Evolutionary conservation across 257 asterid genomes (phyloP).

Genomic region (Solanum phureja): DNA sequence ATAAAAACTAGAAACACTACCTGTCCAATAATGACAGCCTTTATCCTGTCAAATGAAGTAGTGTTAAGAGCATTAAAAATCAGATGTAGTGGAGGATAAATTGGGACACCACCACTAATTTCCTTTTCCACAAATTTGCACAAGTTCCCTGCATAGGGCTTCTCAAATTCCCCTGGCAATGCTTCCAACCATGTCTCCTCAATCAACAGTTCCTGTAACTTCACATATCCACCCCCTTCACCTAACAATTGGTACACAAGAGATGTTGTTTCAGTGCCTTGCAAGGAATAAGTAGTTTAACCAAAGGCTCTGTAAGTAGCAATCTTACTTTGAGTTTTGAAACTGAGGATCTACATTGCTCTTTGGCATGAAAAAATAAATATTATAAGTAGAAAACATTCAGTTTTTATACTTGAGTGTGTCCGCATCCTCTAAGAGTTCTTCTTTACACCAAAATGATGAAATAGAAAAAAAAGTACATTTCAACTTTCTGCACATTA

Average conservation of each 20-base stretch:
- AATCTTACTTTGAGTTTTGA: background rate
- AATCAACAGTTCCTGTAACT: conserved; percentile 68
- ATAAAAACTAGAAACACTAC: conserved; percentile 13
- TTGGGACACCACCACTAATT: conserved; percentile 33
- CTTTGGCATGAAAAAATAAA: background rate
- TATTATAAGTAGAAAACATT: background rate
- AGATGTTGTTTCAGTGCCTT: background rate
- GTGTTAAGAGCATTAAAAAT: conserved; percentile 80
- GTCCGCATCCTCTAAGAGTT: background rate
- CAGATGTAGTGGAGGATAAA: conserved; percentile 84
- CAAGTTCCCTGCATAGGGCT: conserved; percentile 57
- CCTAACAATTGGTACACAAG: background rate
- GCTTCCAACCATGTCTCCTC: conserved; percentile 74
- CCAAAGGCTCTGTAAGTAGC: background rate
- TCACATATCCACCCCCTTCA: conserved; percentile 35
- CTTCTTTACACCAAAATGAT: background rate
- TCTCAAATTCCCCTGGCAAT: conserved; percentile 60
- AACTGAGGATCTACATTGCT: background rate
- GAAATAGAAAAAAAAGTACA: background rate
- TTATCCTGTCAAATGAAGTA: conserved; percentile 64
- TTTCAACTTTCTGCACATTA: background rate
- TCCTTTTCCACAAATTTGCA: conserved; percentile 57
- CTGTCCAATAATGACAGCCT: conserved; percentile 95
- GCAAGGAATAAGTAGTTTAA: background rate
- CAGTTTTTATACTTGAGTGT: background rate